These are phyloP conservation scores for Aspergillus sp. DNA, from an alignment of 2,329 filamentous ascomycete species.

Conservation along the genomic window DNA sequence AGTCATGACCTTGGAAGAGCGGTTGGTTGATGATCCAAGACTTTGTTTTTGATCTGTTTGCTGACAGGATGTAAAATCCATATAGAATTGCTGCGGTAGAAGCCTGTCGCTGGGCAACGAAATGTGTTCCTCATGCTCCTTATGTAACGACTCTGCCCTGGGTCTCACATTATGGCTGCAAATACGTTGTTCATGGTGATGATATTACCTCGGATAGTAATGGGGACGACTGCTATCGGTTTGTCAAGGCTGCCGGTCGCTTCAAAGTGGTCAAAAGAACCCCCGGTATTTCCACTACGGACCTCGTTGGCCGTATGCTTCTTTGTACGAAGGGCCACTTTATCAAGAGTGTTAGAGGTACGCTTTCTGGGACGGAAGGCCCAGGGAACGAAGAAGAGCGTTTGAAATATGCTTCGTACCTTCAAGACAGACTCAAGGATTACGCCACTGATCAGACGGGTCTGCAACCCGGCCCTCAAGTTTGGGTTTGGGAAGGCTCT, in stretches of 20 bases:
- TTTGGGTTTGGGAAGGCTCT: slow-evolving; percentile 74
- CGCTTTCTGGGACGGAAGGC: slow-evolving; percentile 71
- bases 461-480: slow-evolving; percentile 72
- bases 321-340: slow-evolving; percentile 94
- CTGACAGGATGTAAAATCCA: slow-evolving; percentile 1
- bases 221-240: slow-evolving; percentile 96
- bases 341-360: slow-evolving; percentile 72
- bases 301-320: slow-evolving; percentile 97
- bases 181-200: slow-evolving; percentile 94
- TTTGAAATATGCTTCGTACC: slow-evolving; percentile 61
- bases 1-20: slow-evolving; percentile 91
- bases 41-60: neutral
- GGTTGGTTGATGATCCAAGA: slow-evolving; percentile 47
- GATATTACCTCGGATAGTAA: slow-evolving; percentile 94
- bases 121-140: slow-evolving; percentile 78
- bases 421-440: slow-evolving; percentile 74
- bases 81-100: slow-evolving; percentile 79
- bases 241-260: slow-evolving; percentile 87
- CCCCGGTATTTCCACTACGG: slow-evolving; percentile 93
- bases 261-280: slow-evolving; percentile 98
- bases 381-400: slow-evolving; percentile 68
- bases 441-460: slow-evolving; percentile 89
- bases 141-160: slow-evolving; percentile 93
- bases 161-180: slow-evolving; percentile 94
- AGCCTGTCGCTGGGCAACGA: slow-evolving; percentile 91